phyloP scores from a whole-genome alignment of 345 rosid species.

The Melastoma malabathricum region DNA sequence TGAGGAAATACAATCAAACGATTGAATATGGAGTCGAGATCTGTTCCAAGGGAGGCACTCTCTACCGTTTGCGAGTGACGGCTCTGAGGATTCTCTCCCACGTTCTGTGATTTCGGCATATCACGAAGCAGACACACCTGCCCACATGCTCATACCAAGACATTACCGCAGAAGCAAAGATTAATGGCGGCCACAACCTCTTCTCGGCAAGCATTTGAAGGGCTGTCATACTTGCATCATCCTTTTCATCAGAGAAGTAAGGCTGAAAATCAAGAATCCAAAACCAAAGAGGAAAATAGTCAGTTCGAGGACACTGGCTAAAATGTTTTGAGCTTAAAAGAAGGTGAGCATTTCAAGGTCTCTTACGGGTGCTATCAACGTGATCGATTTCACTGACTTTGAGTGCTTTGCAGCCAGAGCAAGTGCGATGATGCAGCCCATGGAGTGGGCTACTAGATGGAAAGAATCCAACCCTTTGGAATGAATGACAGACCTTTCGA shows the following conservation, averaged over 20 bases:
- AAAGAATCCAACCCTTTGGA: slow-evolving; percentile 36
- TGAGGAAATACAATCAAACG: not conserved
- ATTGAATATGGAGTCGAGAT: not conserved
- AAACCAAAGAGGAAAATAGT: too few species aligned
- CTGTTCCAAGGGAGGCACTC: not conserved
- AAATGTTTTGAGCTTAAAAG: too few species aligned
- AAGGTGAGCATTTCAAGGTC: too few species aligned
- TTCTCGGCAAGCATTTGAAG: slow-evolving; percentile 47
- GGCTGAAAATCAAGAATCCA: slow-evolving; percentile 25
- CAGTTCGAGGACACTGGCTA: too few species aligned
- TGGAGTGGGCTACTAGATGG: slow-evolving; percentile 64
- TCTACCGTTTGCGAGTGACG: slow-evolving; percentile 44
- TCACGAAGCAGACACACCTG: slow-evolving; percentile 42
- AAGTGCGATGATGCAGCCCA: slow-evolving; percentile 18
- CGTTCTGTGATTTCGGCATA: slow-evolving; percentile 47
- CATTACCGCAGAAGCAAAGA: slow-evolving; percentile 49
- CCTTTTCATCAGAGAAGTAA: slow-evolving; percentile 23
- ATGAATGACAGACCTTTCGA: slow-evolving; percentile 41
- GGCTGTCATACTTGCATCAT: slow-evolving; percentile 28
- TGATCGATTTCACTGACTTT: not conserved
- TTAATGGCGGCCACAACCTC: slow-evolving; percentile 60
- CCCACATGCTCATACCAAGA: slow-evolving; percentile 78
- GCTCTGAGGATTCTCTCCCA: slow-evolving; percentile 60
- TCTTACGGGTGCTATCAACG: not conserved
- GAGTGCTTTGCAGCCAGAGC: not conserved